Evolutionary conservation across 768 basidiomycete genomes (phyloP).

Genomic region (Coprinopsis cinerea): DNA sequence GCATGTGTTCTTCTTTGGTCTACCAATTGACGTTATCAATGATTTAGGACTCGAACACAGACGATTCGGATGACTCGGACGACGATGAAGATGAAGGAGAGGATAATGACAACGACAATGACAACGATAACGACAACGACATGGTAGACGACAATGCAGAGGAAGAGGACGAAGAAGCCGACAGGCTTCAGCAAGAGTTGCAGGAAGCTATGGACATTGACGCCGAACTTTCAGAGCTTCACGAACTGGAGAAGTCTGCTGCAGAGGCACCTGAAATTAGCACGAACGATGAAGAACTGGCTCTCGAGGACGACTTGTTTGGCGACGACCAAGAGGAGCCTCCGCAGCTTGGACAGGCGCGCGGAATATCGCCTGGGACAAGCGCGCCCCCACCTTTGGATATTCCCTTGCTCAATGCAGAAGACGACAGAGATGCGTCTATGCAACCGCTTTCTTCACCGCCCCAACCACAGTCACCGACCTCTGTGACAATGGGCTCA

Average conservation of each 20-base stretch:
- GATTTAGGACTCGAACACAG: conserved; percentile 9
- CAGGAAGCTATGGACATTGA: conserved; percentile 24
- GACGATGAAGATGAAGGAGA: conserved; percentile 45
- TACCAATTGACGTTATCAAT: not conserved
- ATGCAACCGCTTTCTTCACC: not conserved
- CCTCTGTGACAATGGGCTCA: conserved; percentile 10
- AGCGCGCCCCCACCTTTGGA: not conserved
- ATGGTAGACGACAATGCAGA: too few relatives aligned
- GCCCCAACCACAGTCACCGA: conserved; percentile 1
- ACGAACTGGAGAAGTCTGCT: conserved; percentile 8
- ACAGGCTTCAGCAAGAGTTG: conserved; percentile 23
- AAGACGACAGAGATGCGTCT: not conserved
- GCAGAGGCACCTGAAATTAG: not conserved
- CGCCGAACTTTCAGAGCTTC: conserved; percentile 21
- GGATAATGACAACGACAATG: conserved; percentile 41
- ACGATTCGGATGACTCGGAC: conserved; percentile 39
- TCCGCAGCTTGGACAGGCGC: not conserved
- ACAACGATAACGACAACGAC: conserved; percentile 44
- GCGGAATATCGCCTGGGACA: not conserved
- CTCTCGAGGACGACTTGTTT: not conserved
- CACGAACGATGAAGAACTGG: not conserved
- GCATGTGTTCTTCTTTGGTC: not conserved
- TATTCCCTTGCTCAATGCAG: not conserved
- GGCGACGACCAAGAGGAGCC: not conserved
- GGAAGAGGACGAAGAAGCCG: too few relatives aligned